phyloP scores from a whole-genome alignment of 495 filamentous ascomycete species.

The Rhizodiscina lignyota region DNA sequence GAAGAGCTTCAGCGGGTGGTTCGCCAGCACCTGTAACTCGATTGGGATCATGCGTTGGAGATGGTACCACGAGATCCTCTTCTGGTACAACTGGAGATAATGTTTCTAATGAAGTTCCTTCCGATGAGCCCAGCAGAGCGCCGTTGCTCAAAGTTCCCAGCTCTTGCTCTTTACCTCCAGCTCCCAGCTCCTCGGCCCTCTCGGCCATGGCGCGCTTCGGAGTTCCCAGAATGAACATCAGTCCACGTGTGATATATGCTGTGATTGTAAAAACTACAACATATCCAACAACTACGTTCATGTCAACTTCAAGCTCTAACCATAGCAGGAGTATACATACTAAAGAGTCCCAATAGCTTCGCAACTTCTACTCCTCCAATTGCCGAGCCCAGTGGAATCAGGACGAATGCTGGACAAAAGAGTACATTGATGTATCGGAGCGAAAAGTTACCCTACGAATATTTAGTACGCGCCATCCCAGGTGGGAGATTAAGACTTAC shows the following conservation, averaged over 20 bases:
- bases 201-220: constrained; percentile 30
- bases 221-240: constrained; percentile 30
- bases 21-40: constrained; percentile 23
- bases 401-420: constrained; percentile 36
- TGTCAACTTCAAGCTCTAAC: no score
- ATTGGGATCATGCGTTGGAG: constrained; percentile 21
- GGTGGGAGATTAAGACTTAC: no score
- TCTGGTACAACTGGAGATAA: no score
- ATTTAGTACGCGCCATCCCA: no score
- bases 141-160: no score
- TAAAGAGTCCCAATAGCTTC: constrained; percentile 36
- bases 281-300: constrained; percentile 34
- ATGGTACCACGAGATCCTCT: constrained; percentile 15
- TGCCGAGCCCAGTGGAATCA: constrained; percentile 31
- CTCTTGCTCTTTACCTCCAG: no score
- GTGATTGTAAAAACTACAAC: constrained; percentile 27
- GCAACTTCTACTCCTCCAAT: constrained; percentile 34
- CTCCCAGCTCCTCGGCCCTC: constrained; percentile 32
- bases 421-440: constrained; percentile 37
- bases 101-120: no score
- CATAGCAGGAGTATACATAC: constrained; percentile 17
- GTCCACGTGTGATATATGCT: constrained; percentile 30
- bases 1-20: constrained; percentile 16
- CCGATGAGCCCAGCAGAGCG: no score
- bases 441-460: constrained; percentile 31